Percentiles rank a stretch among this genome's conserved stretches.
Conservation (phyloP, 2,329 filamentous ascomycete genomes). For the Ustilaginoidea virens region DNA sequence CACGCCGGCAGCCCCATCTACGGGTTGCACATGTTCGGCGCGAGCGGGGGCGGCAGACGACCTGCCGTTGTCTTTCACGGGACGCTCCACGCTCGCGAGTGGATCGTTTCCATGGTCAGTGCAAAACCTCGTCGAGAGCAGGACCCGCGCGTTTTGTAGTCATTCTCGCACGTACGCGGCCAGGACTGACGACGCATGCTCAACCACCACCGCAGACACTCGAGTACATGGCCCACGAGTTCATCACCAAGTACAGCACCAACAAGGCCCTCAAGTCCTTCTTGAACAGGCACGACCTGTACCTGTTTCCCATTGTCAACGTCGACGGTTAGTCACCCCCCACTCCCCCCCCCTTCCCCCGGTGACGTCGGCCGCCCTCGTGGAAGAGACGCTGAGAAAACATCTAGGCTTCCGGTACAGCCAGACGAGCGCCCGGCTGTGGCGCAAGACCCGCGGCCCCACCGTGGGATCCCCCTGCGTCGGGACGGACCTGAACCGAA, state of each 20-base stretch:
- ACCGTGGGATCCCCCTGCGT: constrained; percentile 24
- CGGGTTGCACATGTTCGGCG: constrained; percentile 42
- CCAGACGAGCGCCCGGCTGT: constrained; percentile 39
- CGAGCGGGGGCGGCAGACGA: constrained; percentile 24
- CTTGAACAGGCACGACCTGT: constrained; percentile 50
- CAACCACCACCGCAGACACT: constrained; percentile 15
- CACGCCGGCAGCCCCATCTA: constrained; percentile 38
- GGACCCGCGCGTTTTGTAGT: too few species aligned
- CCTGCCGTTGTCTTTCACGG: constrained; percentile 40
- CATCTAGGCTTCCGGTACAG: constrained; percentile 39
- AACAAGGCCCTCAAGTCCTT: constrained; percentile 23
- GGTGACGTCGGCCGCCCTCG: too few species aligned
- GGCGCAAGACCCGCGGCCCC: constrained; percentile 43
- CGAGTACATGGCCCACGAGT: constrained; percentile 35
- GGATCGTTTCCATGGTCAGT: constrained; percentile 38
- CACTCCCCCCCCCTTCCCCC: not conserved
- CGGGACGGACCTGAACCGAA: constrained; percentile 43
- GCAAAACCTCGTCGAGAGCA: too few species aligned
- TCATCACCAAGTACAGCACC: constrained; percentile 29
- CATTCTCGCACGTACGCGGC: too few species aligned
- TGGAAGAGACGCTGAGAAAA: not conserved
- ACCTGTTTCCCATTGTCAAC: constrained; percentile 47
- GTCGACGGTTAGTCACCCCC: constrained; percentile 32
- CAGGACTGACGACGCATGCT: not conserved
- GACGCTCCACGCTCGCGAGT: constrained; percentile 44